These are phyloP conservation scores for Wallacemonas rigidus DNA, from an alignment of 208 protist genomes.

Conservation along the genomic window DNA sequence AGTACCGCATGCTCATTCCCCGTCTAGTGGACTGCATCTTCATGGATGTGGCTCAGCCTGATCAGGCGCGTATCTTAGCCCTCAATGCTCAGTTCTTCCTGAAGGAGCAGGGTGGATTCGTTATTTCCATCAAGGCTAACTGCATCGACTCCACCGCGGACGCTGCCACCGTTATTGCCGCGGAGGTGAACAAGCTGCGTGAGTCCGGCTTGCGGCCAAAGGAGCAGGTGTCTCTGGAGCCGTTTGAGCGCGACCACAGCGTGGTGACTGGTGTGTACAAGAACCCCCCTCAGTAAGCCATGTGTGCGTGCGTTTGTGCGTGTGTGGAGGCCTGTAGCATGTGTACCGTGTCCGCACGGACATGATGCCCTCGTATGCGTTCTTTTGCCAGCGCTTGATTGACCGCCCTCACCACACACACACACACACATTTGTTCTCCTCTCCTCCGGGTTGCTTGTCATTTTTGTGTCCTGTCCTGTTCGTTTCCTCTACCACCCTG, in stretches of 20 bases:
- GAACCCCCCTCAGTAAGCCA: slow-evolving; percentile 54
- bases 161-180: slow-evolving; percentile 97
- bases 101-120: slow-evolving; percentile 98
- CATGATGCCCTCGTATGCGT: too few relatives aligned
- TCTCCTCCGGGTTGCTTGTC: not conserved
- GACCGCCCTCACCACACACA: not conserved
- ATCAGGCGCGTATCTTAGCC: slow-evolving; percentile 99
- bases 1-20: slow-evolving; percentile 99
- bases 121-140: slow-evolving; percentile 99
- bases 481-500: slow-evolving; percentile 6
- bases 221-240: slow-evolving; percentile 99
- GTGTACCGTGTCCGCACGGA: too few relatives aligned
- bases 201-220: slow-evolving; percentile 95
- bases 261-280: slow-evolving; percentile 94
- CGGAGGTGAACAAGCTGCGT: slow-evolving; percentile 97
- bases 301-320: not conserved
- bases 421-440: not conserved
- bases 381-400: too few relatives aligned
- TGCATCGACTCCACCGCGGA: slow-evolving; percentile 99
- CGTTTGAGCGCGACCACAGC: slow-evolving; percentile 99
- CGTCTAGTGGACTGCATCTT: slow-evolving; percentile 99
- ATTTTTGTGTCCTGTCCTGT: slow-evolving; percentile 4
- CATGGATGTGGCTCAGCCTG: slow-evolving; percentile 99
- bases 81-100: slow-evolving; percentile 99
- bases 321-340: not conserved